A percentile compares a stretch with the other conserved stretches of the same genome.
phyloP scores from a whole-genome alignment of 768 basidiomycete genomes.

The Xerocomus brunneocitrinus region DNA sequence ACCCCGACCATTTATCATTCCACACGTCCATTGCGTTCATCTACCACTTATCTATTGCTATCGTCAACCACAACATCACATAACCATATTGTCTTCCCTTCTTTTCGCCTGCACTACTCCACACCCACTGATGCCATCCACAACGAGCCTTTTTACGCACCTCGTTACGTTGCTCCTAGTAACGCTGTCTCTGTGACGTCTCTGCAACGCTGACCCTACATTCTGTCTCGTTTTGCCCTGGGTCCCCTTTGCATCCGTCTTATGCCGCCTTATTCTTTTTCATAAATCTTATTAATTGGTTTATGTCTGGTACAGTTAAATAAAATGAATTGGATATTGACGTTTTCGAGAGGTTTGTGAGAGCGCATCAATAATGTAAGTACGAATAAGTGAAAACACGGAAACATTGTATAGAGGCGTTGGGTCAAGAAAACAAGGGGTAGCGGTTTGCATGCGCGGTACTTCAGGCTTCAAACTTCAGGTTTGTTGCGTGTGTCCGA shows the following conservation, averaged over 20 bases:
- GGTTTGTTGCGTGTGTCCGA: too few relatives aligned
- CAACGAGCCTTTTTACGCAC: slow-evolving; percentile 12
- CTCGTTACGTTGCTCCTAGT: slow-evolving; percentile 15
- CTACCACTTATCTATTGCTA: slow-evolving; percentile 34
- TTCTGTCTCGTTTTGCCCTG: slow-evolving; percentile 3
- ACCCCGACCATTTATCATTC: slow-evolving; percentile 9
- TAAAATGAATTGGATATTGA: not conserved
- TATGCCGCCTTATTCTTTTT: not conserved
- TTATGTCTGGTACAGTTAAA: slow-evolving; percentile 7
- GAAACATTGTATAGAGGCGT: too few relatives aligned
- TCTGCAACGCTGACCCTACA: slow-evolving; percentile 9
- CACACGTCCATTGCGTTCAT: slow-evolving; percentile 28
- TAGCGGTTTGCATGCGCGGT: too few relatives aligned
- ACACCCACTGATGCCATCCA: slow-evolving; percentile 8
- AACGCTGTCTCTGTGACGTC: slow-evolving; percentile 20
- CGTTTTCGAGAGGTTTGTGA: not conserved
- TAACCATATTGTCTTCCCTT: slow-evolving; percentile 1
- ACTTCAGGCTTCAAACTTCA: too few relatives aligned
- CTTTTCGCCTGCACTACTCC: not conserved
- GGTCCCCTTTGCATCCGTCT: slow-evolving; percentile 1
- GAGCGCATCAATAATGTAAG: too few relatives aligned
- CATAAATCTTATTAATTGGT: slow-evolving; percentile 17
- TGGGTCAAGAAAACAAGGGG: too few relatives aligned
- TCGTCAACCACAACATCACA: slow-evolving; percentile 22
- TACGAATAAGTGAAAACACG: too few relatives aligned